phyloP scores from a whole-genome alignment of 148 eudicot genomes.

The Spergularia bocconei region DNA sequence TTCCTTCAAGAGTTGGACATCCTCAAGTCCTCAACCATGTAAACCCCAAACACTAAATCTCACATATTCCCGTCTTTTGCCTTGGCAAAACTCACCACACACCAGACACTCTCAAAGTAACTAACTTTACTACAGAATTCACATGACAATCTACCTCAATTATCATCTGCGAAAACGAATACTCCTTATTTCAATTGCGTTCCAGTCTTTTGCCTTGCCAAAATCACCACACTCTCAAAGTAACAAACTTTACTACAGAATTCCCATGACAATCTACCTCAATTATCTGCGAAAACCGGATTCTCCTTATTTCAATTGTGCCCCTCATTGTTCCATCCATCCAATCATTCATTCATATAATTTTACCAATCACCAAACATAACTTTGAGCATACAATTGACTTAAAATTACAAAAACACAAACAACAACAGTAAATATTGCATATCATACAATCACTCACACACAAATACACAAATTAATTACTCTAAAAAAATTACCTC shows the following conservation, averaged over 20 bases:
- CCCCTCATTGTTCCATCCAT: not conserved
- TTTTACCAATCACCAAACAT: not conserved
- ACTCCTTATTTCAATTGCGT: not conserved
- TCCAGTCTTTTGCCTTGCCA: not conserved
- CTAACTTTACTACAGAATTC: not conserved
- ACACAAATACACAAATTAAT: not conserved
- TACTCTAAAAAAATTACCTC: slow-evolving; percentile 49
- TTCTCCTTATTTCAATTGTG: not conserved
- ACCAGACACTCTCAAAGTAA: not conserved
- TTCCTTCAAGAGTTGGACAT: no score
- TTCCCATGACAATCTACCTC: not conserved
- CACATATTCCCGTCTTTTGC: not conserved
- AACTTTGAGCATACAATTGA: no score
- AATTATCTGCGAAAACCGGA: not conserved
- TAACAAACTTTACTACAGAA: slow-evolving; percentile 1
- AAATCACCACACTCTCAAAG: not conserved
- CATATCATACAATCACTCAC: not conserved
- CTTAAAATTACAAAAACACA: not conserved
- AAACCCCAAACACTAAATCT: no score
- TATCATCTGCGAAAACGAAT: not conserved
- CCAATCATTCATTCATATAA: not conserved
- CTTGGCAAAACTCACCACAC: not conserved
- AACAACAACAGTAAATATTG: not conserved
- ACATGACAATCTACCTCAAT: not conserved
- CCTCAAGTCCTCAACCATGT: not conserved